These are phyloP conservation scores for Mycena vulgaris DNA, from an alignment of 768 basidiomycete species.

Conservation along the genomic window DNA sequence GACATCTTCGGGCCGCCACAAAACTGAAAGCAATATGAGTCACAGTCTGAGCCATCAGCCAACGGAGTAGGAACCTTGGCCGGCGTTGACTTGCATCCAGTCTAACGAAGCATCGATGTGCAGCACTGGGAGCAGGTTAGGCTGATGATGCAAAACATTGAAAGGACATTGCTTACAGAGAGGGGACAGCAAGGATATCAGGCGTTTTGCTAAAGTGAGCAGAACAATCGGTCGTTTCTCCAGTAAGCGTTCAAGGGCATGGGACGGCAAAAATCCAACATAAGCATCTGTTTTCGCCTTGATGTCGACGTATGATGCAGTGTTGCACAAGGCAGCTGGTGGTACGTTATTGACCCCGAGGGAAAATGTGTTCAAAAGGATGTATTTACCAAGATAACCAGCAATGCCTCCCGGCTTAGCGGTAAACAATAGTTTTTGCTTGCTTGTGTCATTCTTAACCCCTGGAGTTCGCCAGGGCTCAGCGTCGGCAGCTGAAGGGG, in stretches of 20 bases:
- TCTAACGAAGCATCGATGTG: conserved; percentile 98
- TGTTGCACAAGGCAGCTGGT: conserved; percentile 89
- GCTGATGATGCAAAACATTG: neutral
- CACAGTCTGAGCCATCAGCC: neutral
- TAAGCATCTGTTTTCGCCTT: conserved; percentile 98
- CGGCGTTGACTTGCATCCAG: conserved; percentile 98
- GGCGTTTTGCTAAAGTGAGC: conserved; percentile 94
- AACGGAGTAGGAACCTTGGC: conserved; percentile 64
- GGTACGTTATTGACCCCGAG: conserved; percentile 18
- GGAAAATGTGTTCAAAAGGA: neutral
- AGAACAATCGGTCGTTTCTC: conserved; percentile 97
- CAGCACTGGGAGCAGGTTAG: conserved; percentile 68
- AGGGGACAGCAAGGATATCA: conserved; percentile 95
- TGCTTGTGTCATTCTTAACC: conserved; percentile 50
- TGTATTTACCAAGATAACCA: conserved; percentile 87
- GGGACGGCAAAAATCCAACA: conserved; percentile 93
- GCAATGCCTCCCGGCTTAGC: conserved; percentile 98
- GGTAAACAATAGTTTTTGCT: conserved; percentile 87
- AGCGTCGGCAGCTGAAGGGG: conserved; percentile 45
- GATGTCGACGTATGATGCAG: conserved; percentile 96
- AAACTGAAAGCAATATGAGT: conserved; percentile 57
- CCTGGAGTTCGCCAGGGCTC: conserved; percentile 56
- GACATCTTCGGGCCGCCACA: conserved; percentile 91
- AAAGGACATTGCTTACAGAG: conserved; percentile 68
- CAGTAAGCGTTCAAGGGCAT: conserved; percentile 89